phyloP scores from a whole-genome alignment of 2,329 filamentous ascomycete species.

The Pyrenophora graminea region DNA sequence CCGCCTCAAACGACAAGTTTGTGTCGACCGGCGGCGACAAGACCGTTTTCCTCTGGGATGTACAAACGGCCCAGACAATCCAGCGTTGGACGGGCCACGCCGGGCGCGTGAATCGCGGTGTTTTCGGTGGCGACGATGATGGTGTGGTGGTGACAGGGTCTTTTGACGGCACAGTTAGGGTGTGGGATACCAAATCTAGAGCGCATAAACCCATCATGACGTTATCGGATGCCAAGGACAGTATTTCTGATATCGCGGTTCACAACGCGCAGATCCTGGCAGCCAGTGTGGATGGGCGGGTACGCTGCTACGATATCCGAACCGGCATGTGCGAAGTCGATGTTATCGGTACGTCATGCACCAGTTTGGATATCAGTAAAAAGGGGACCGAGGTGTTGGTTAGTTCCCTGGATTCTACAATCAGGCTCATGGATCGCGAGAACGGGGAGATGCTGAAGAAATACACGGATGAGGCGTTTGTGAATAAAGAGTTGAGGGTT shows the following conservation, averaged over 20 bases:
- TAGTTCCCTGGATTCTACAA: constrained; percentile 72
- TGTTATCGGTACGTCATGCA: constrained; percentile 63
- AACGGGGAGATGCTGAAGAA: constrained; percentile 73
- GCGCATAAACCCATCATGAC: constrained; percentile 70
- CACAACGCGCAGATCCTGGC: constrained; percentile 62
- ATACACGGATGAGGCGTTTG: constrained; percentile 63
- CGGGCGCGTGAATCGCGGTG: constrained; percentile 75
- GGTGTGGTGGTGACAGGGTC: constrained; percentile 71
- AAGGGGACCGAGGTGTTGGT: constrained; percentile 77
- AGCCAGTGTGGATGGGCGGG: constrained; percentile 82
- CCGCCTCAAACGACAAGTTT: constrained; percentile 78
- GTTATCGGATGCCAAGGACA: constrained; percentile 73
- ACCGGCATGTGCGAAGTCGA: constrained; percentile 64
- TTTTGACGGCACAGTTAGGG: constrained; percentile 73
- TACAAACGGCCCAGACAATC: constrained; percentile 75
- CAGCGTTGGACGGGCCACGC: constrained; percentile 75
- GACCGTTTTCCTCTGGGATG: constrained; percentile 92
- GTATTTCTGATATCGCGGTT: constrained; percentile 56
- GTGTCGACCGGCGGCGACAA: constrained; percentile 89
- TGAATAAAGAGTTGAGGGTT: constrained; percentile 73
- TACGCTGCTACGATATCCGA: constrained; percentile 80
- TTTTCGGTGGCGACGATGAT: constrained; percentile 77
- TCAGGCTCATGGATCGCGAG: constrained; percentile 80
- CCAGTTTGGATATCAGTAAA: constrained; percentile 70
- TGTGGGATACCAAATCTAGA: constrained; percentile 60